Percentiles rank a stretch among this genome's conserved stretches.
Evolutionary conservation across 257 asterid genomes (phyloP).

Genomic region (Ajuga chamaepitys): DNA sequence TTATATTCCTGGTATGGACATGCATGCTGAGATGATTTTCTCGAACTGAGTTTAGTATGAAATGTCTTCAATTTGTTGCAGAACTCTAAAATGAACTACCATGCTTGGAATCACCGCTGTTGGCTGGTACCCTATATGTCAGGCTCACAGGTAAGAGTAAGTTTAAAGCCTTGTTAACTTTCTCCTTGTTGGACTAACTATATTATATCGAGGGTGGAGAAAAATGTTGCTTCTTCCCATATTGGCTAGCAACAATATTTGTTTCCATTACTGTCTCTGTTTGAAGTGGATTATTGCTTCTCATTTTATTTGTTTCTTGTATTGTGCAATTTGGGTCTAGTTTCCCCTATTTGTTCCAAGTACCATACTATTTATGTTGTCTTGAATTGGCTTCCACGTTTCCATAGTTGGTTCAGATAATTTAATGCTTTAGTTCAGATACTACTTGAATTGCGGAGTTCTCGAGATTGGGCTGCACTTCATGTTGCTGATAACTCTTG

Average conservation of each 20-base stretch:
- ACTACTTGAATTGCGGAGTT: slow-evolving; percentile 50
- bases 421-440: slow-evolving; percentile 32
- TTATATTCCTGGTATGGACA: slow-evolving; percentile 2
- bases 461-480: slow-evolving; percentile 75
- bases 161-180: not conserved
- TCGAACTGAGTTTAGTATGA: not conserved
- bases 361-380: not conserved
- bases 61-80: slow-evolving; percentile 28
- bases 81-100: slow-evolving; percentile 93
- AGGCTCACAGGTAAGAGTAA: slow-evolving; percentile 50
- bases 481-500: slow-evolving; percentile 96
- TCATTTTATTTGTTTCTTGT: slow-evolving; percentile 2
- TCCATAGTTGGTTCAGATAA: not conserved
- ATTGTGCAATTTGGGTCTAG: not conserved
- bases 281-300: not conserved
- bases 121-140: slow-evolving; percentile 93
- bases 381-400: slow-evolving; percentile 3
- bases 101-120: slow-evolving; percentile 95
- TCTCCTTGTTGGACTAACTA: not conserved
- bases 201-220: slow-evolving; percentile 8
- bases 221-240: not conserved
- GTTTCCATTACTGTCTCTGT: not conserved
- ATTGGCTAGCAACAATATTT: not conserved
- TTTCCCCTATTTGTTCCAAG: not conserved
- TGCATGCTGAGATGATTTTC: not conserved